These are phyloP conservation scores for Phialophora tarda DNA, from an alignment of 2,329 filamentous ascomycete genomes.

Conservation along the genomic window DNA sequence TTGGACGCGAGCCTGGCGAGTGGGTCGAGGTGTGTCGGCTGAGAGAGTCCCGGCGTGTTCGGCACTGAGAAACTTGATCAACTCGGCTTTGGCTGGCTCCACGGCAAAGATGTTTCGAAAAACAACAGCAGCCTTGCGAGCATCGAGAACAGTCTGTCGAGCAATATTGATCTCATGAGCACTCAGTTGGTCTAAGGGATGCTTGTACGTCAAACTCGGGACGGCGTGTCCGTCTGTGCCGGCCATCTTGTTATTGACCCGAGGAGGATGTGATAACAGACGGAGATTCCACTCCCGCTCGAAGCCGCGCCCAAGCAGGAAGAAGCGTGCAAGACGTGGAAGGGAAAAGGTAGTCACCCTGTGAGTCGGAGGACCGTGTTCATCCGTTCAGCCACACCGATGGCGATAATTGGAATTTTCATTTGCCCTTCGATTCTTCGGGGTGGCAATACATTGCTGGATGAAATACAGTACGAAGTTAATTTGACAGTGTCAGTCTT, in stretches of 20 bases:
- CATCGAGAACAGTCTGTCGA: slow-evolving; percentile 55
- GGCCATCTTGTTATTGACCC: slow-evolving; percentile 13
- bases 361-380: no score
- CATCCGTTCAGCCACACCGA: no score
- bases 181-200: slow-evolving; percentile 63
- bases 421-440: no score
- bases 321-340: no score
- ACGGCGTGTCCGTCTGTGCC: slow-evolving; percentile 21
- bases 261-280: no score
- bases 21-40: slow-evolving; percentile 52
- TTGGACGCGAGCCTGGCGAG: slow-evolving; percentile 59
- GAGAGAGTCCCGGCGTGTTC: slow-evolving; percentile 54
- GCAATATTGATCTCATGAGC: slow-evolving; percentile 61
- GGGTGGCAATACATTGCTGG: no score
- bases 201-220: slow-evolving; percentile 40
- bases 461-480: no score
- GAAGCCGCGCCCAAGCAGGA: no score
- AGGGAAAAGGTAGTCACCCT: no score
- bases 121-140: slow-evolving; percentile 45
- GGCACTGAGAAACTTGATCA: slow-evolving; percentile 55
- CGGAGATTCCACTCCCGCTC: no score
- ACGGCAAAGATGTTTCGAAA: slow-evolving; percentile 59
- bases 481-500: no score
- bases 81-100: slow-evolving; percentile 57
- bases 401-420: no score